Percentiles rank a stretch among this genome's conserved stretches.
Evolutionary conservation across 192 early-diverging fungal species (phyloP).

Genomic region (Umbelopsis vinacea): DNA sequence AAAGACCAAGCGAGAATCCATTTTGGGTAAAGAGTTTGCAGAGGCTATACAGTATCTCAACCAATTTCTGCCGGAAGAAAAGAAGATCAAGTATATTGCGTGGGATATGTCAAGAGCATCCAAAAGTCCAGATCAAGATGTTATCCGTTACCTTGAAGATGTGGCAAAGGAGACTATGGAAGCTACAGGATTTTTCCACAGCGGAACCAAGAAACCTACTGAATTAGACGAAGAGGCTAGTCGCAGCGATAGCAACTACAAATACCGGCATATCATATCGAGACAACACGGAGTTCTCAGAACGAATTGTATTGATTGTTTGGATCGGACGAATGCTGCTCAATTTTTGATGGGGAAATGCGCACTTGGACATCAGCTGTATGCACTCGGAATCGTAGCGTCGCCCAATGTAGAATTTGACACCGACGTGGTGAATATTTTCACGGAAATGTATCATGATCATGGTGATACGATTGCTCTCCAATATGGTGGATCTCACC

Average conservation of each 20-base stretch:
- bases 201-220: slow-evolving; percentile 68
- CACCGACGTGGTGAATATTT: slow-evolving; percentile 88
- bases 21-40: slow-evolving; percentile 84
- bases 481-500: slow-evolving; percentile 95
- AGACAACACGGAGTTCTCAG: slow-evolving; percentile 87
- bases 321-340: slow-evolving; percentile 97
- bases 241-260: background rate
- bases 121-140: slow-evolving; percentile 89
- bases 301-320: slow-evolving; percentile 98
- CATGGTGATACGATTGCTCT: slow-evolving; percentile 96
- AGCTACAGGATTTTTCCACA: slow-evolving; percentile 93
- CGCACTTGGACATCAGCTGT: slow-evolving; percentile 90
- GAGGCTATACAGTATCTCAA: slow-evolving; percentile 85
- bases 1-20: slow-evolving; percentile 85
- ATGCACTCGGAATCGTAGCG: slow-evolving; percentile 84
- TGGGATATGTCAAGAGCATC: slow-evolving; percentile 99
- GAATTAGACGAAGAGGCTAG: slow-evolving; percentile 23
- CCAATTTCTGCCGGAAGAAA: slow-evolving; percentile 82
- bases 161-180: slow-evolving; percentile 85
- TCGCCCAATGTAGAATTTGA: slow-evolving; percentile 86
- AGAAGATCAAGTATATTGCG: slow-evolving; percentile 86
- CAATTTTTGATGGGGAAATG: slow-evolving; percentile 95
- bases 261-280: slow-evolving; percentile 16
- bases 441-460: slow-evolving; percentile 98
- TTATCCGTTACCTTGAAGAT: slow-evolving; percentile 86